phyloP scores from a whole-genome alignment of 2,329 filamentous ascomycete genomes.

The Hymenoscyphus repandus region DNA sequence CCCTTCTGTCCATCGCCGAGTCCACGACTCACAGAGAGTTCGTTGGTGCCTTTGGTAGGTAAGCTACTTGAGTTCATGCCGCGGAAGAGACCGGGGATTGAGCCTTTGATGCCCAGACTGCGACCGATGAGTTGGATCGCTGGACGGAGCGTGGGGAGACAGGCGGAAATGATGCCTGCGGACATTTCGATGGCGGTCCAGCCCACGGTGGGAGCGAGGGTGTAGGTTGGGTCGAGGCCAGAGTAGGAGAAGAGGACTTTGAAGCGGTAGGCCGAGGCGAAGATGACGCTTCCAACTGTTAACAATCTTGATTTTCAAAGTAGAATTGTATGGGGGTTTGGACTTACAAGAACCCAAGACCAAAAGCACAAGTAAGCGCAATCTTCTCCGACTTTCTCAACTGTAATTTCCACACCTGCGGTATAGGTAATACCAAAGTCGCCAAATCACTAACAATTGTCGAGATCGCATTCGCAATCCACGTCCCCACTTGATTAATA shows the following conservation, averaged over 20 bases:
- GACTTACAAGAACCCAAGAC: conserved; percentile 41
- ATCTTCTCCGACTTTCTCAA: conserved; percentile 38
- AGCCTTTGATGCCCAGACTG: neutral
- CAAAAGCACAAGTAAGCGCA: conserved; percentile 40
- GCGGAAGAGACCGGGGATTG: neutral
- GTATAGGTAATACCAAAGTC: conserved; percentile 41
- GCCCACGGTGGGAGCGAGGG: conserved; percentile 40
- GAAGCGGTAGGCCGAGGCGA: conserved; percentile 44
- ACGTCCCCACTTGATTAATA: conserved; percentile 44
- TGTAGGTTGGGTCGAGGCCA: conserved; percentile 39
- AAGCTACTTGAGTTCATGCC: neutral
- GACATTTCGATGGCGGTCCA: conserved; percentile 47
- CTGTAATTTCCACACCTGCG: conserved; percentile 42
- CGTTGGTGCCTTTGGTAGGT: neutral
- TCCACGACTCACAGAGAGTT: neutral
- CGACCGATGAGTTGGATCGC: conserved; percentile 1
- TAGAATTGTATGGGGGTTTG: no score
- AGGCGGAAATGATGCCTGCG: conserved; percentile 47
- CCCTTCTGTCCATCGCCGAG: neutral
- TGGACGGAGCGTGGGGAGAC: conserved; percentile 47
- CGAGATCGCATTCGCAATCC: conserved; percentile 45
- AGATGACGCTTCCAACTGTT: conserved; percentile 37
- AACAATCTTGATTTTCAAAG: neutral
- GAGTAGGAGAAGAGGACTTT: conserved; percentile 42
- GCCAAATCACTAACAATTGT: conserved; percentile 43